Base-by-base conservation (phyloP, 2,329 filamentous ascomycete species). In the Neofusicoccum parvum region DNA sequence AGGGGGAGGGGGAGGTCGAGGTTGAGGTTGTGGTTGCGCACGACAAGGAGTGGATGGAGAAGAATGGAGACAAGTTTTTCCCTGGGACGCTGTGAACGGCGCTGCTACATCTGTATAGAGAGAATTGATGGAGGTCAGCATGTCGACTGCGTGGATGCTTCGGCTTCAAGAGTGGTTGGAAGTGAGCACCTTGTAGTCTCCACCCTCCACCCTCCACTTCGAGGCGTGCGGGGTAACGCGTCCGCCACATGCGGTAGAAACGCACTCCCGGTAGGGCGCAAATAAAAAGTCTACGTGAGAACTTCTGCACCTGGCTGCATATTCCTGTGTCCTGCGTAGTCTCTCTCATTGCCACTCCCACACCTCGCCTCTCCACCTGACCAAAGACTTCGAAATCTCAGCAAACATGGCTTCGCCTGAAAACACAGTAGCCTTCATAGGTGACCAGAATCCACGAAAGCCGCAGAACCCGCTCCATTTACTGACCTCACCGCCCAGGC, bases 41-140 rank as follows among this genome's bases (percentile, higher is more conserved):
- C 78, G 83, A 85, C 71, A 76, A 73, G 62, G 76, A 65, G 3
- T 86, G 83, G 83, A 79, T 76, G 68, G 79, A 80, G 68, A 60
- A 48, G 64, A 81, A 81, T 67, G 48, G 49, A 50, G 67, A 68
- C 34, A 72, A 75, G 34, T 48, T 60, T 27, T 60, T 77, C 77
- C 74, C 74, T 17, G 72, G 72, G n/a, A 69, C 34, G 11, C 62
- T 75, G 27, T 75, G 34, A 62, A 15, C 3, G 17, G 14, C n/a
- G 10, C 3, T 14, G 14, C 23, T 50, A 34, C 27, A 5, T 27
- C 27, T 27, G 27, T 27, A 27, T 2, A 27, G 27, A 27, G 27
- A 27, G 27, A 27, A 27, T 2, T 27, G 27, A 27, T 27, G 27
- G 27, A 5, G 27, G n/a, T n/a, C n/a, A n/a, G n/a, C n/a, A n/a